phyloP scores from a whole-genome alignment of 1,284 basidiomycete genomes.

The Cutaneotrichosporon sp. region DNA sequence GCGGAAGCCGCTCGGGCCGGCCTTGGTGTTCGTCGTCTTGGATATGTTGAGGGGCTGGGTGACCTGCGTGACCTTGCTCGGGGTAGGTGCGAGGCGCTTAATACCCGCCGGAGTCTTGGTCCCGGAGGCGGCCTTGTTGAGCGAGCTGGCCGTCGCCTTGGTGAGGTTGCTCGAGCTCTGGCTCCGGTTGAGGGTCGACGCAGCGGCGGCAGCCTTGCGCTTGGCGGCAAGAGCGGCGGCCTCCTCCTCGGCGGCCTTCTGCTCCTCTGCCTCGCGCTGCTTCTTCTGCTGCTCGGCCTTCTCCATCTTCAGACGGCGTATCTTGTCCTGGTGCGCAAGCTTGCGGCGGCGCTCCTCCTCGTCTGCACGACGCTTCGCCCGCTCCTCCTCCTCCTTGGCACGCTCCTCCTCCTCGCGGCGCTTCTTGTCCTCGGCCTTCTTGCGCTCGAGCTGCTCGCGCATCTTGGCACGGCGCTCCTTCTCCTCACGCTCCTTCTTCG shows the following conservation, averaged over 20 bases:
- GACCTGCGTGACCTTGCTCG: slow-evolving; percentile 30
- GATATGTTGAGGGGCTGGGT: slow-evolving; percentile 28
- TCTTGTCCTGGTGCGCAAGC: slow-evolving; percentile 44
- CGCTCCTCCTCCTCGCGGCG: slow-evolving; percentile 76
- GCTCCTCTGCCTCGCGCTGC: slow-evolving; percentile 38
- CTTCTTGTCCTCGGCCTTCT: slow-evolving; percentile 68
- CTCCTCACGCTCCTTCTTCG: slow-evolving; percentile 88
- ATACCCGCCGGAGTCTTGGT: slow-evolving; percentile 29
- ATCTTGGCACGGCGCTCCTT: slow-evolving; percentile 72
- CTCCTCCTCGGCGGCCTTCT: slow-evolving; percentile 19
- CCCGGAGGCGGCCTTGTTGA: slow-evolving; percentile 24
- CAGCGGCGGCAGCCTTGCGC: slow-evolving; percentile 45
- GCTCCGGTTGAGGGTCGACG: slow-evolving; percentile 28
- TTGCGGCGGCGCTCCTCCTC: slow-evolving; percentile 66
- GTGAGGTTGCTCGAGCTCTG: slow-evolving; percentile 18
- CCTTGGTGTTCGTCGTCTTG: slow-evolving; percentile 20
- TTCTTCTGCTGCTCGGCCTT: slow-evolving; percentile 33
- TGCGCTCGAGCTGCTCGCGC: slow-evolving; percentile 74
- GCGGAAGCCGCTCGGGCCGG: slow-evolving; percentile 33
- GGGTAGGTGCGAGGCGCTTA: slow-evolving; percentile 16
- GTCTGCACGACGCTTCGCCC: slow-evolving; percentile 54
- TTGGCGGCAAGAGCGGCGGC: slow-evolving; percentile 53
- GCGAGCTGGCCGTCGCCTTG: slow-evolving; percentile 22
- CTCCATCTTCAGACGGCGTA: slow-evolving; percentile 47
- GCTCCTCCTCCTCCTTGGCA: too few species aligned